A percentile compares a stretch with the other conserved stretches of the same genome.
Evolutionary conservation across 768 basidiomycete genomes (phyloP).

Genomic region (Pholiota microspora): DNA sequence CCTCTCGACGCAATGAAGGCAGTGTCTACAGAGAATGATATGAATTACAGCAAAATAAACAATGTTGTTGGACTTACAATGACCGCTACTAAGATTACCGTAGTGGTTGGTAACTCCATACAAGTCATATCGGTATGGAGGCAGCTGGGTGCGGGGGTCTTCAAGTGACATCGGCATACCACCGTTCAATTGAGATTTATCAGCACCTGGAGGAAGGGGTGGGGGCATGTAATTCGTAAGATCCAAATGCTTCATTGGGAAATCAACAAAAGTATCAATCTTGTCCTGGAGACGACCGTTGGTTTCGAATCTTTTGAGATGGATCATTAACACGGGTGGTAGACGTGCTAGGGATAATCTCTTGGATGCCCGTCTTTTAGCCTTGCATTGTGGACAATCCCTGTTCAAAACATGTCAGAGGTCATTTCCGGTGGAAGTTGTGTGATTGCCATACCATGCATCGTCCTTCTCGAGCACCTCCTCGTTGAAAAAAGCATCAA

Average conservation of each 20-base stretch:
- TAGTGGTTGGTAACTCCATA: conserved; percentile 97
- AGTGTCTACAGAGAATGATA: conserved; percentile 59
- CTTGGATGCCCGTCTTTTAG: conserved; percentile 82
- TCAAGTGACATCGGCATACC: conserved; percentile 44
- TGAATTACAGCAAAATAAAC: background rate
- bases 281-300: conserved; percentile 95
- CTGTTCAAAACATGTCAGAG: conserved; percentile 36
- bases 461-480: conserved; percentile 92
- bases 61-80: conserved; percentile 63
- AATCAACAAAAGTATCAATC: conserved; percentile 93
- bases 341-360: conserved; percentile 87
- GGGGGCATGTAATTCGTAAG: conserved; percentile 84
- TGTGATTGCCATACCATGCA: conserved; percentile 68
- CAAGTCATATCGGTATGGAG: conserved; percentile 90
- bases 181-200: conserved; percentile 45
- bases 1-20: conserved; percentile 86
- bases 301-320: conserved; percentile 89
- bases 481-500: conserved; percentile 87
- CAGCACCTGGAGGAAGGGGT: conserved; percentile 64
- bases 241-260: conserved; percentile 64
- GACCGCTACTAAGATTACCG: conserved; percentile 91
- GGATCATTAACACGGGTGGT: conserved; percentile 89
- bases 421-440: too few relatives aligned
- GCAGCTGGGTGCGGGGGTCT: conserved; percentile 80
- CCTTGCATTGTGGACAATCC: conserved; percentile 95